Conservation (phyloP, 73 alveolate species). For the Diophrys sp. region DNA sequence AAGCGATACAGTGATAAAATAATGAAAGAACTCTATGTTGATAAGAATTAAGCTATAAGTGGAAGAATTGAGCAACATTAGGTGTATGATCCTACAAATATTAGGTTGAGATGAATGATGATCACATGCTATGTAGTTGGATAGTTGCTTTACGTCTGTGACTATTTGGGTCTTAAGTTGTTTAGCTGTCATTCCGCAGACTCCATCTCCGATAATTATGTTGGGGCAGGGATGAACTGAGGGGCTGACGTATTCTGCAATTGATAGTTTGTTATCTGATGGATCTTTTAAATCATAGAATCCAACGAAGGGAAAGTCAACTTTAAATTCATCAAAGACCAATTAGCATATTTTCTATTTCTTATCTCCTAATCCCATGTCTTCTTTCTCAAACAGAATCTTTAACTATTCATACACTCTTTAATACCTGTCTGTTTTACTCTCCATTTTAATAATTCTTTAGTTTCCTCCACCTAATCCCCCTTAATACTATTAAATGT, state of each 20-base stretch:
- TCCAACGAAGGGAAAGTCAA: slow-evolving; percentile 37
- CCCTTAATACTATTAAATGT: not conserved
- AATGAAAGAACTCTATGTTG: slow-evolving; percentile 31
- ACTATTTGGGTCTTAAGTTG: slow-evolving; percentile 23
- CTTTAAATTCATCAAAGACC: slow-evolving; percentile 7
- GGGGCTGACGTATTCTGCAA: slow-evolving; percentile 36
- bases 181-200: slow-evolving; percentile 23
- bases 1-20: slow-evolving; percentile 16
- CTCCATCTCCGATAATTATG: slow-evolving; percentile 35
- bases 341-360: slow-evolving; percentile 12
- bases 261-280: slow-evolving; percentile 12
- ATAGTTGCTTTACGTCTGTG: slow-evolving; percentile 29
- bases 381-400: no score
- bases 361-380: no score
- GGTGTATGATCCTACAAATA: slow-evolving; percentile 37
- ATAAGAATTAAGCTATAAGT: slow-evolving; percentile 36
- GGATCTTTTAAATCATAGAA: slow-evolving; percentile 17
- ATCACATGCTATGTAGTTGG: slow-evolving; percentile 48
- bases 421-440: no score
- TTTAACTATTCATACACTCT: no score
- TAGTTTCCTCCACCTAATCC: not conserved
- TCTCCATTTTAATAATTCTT: not conserved
- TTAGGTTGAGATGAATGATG: slow-evolving; percentile 17
- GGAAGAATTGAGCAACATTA: slow-evolving; percentile 22
- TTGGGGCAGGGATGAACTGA: slow-evolving; percentile 33